Evolutionary conservation across 176 grass and related monocot species (phyloP).

Genomic region (Oryza coarctata): DNA sequence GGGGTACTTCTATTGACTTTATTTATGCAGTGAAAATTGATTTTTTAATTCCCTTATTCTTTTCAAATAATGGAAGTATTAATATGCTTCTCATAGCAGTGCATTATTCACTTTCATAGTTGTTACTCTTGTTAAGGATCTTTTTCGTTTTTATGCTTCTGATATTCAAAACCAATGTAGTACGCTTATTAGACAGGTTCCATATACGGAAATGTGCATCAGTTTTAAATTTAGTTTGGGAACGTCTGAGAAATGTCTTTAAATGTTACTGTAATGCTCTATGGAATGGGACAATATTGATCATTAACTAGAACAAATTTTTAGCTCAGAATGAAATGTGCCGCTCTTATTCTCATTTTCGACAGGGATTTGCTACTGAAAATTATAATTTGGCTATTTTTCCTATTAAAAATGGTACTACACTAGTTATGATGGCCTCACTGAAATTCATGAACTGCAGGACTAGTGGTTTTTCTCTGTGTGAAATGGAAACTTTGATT

Average conservation of each 20-base stretch:
- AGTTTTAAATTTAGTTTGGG: slow-evolving; percentile 26
- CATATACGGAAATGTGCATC: slow-evolving; percentile 27
- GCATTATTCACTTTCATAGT: slow-evolving; percentile 30
- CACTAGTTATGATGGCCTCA: neutral
- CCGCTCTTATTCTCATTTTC: neutral
- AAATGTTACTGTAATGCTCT: neutral
- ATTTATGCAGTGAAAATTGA: slow-evolving; percentile 11
- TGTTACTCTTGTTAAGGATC: slow-evolving; percentile 44
- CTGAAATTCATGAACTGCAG: neutral
- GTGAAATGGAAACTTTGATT: slow-evolving; percentile 5
- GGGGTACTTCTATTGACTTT: slow-evolving; percentile 48
- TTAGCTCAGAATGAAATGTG: neutral
- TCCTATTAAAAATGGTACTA: neutral
- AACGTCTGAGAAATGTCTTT: slow-evolving; percentile 22
- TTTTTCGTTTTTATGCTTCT: slow-evolving; percentile 35
- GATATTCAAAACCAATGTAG: slow-evolving; percentile 39
- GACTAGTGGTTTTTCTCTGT: neutral
- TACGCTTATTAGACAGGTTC: slow-evolving; percentile 1
- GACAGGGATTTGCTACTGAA: neutral
- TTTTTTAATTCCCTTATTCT: slow-evolving; percentile 8
- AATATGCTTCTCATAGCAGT: slow-evolving; percentile 27
- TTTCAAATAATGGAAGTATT: neutral
- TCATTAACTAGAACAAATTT: neutral
- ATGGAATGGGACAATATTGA: neutral
- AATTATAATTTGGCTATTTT: slow-evolving; percentile 5